phyloP scores from a whole-genome alignment of 2,329 filamentous ascomycete genomes.

The Neopestalotiopsis clavispora region DNA sequence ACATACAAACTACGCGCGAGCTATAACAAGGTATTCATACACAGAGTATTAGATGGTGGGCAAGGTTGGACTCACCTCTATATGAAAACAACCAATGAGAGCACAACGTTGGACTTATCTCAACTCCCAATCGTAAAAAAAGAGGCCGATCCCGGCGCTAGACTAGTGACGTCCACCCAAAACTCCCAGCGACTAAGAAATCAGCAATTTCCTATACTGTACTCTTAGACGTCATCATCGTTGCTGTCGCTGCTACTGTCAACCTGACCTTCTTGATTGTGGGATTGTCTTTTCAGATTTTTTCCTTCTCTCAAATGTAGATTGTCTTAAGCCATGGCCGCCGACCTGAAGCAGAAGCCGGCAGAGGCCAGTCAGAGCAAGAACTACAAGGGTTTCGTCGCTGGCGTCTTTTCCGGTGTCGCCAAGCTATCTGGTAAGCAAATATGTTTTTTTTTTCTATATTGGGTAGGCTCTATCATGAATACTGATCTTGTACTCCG shows the following conservation, averaged over 20 bases:
- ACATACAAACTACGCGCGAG: too few species aligned
- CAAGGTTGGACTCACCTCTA: background rate
- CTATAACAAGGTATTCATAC: too few species aligned
- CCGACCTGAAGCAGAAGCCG: conserved; percentile 40
- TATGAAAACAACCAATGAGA: background rate
- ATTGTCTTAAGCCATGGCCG: conserved; percentile 27
- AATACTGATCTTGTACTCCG: background rate
- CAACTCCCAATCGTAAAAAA: background rate
- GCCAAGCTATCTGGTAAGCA: conserved; percentile 80
- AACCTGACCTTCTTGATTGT: background rate
- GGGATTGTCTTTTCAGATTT: background rate
- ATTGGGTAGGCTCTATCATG: background rate
- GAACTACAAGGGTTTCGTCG: conserved; percentile 95
- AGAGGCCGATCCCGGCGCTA: conserved; percentile 15
- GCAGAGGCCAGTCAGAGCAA: conserved; percentile 37
- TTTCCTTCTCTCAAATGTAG: conserved; percentile 23
- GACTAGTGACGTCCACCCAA: background rate
- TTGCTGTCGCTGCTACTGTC: background rate
- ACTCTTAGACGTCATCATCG: conserved; percentile 1
- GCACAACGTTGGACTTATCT: background rate
- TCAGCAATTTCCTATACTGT: background rate
- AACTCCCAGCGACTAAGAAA: background rate
- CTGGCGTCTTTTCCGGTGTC: conserved; percentile 93
- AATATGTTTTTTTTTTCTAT: background rate
- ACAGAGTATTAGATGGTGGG: too few species aligned